A percentile compares a stretch with the other conserved stretches of the same genome.
phyloP scores from a whole-genome alignment of 306 rosid genomes.

The Quercus cerris region DNA sequence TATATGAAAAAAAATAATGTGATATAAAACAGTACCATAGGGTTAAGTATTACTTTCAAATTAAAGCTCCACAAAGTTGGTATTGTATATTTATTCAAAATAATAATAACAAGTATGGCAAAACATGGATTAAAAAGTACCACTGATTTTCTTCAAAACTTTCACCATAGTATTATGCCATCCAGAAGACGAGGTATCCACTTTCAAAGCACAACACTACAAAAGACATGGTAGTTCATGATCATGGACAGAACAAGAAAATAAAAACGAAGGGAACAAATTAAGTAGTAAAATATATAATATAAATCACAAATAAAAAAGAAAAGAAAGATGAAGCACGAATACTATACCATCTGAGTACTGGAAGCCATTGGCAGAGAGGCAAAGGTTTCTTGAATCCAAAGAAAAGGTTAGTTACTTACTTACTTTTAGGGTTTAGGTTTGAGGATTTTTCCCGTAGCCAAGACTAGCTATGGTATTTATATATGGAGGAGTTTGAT shows the following conservation, averaged over 20 bases:
- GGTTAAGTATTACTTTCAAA: too few species aligned
- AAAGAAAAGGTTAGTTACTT: too few species aligned
- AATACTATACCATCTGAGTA: not conserved
- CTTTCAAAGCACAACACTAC: conserved; percentile 23
- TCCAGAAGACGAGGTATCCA: conserved; percentile 18
- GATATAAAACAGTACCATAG: too few species aligned
- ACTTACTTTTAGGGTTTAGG: too few species aligned
- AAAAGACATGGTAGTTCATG: not conserved
- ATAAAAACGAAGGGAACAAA: not conserved
- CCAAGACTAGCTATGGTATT: too few species aligned
- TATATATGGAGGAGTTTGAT: too few species aligned
- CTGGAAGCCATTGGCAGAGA: not conserved
- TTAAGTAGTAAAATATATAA: not conserved
- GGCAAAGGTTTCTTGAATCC: too few species aligned
- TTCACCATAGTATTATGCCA: conserved; percentile 31
- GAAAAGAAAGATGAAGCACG: not conserved
- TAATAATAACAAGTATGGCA: not conserved
- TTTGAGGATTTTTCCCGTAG: too few species aligned
- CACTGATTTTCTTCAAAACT: conserved; percentile 3
- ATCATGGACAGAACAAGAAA: not conserved
- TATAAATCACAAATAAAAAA: too few species aligned
- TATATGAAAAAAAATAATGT: not conserved
- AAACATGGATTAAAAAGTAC: not conserved
- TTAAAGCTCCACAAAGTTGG: too few species aligned
- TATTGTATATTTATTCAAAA: not conserved